These are phyloP conservation scores for Cystofilobasidium macerans DNA, from an alignment of 768 basidiomycete genomes.

Conservation along the genomic window DNA sequence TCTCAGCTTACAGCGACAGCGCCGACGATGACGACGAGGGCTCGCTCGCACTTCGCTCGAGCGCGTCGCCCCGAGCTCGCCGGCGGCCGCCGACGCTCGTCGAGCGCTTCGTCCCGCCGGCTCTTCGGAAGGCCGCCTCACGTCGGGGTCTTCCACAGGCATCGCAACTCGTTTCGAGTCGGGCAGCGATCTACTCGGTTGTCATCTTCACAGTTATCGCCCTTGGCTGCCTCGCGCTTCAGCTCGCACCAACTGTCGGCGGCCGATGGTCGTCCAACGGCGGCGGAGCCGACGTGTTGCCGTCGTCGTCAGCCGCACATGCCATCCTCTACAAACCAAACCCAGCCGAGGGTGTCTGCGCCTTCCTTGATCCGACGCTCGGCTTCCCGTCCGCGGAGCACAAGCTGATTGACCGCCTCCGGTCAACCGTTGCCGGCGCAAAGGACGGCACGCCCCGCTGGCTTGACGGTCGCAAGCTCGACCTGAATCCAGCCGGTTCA, in stretches of 20 bases:
- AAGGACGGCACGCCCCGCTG: background rate
- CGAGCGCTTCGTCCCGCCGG: background rate
- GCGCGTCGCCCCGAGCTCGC: too few relatives aligned
- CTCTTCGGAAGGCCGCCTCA: background rate
- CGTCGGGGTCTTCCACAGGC: background rate
- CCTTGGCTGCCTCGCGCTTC: background rate
- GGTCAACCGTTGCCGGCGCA: background rate
- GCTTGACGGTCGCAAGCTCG: background rate
- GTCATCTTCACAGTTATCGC: background rate
- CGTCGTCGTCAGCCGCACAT: background rate
- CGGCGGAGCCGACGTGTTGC: too few relatives aligned
- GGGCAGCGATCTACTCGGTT: background rate
- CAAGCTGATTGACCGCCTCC: background rate
- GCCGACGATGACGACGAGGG: background rate
- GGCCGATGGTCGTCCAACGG: too few relatives aligned
- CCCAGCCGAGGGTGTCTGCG: background rate
- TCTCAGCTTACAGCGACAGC: background rate
- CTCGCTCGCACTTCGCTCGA: background rate
- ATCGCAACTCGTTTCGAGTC: background rate
- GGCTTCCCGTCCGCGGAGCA: constrained; percentile 8
- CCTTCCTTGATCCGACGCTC: constrained; percentile 16
- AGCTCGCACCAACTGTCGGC: too few relatives aligned
- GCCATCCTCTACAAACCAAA: constrained; percentile 3
- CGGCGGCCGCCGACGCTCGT: background rate
- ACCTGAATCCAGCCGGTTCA: too few relatives aligned